Evolutionary conservation across 148 eudicot genomes (phyloP).

Genomic region (Rhododendron henanense): DNA sequence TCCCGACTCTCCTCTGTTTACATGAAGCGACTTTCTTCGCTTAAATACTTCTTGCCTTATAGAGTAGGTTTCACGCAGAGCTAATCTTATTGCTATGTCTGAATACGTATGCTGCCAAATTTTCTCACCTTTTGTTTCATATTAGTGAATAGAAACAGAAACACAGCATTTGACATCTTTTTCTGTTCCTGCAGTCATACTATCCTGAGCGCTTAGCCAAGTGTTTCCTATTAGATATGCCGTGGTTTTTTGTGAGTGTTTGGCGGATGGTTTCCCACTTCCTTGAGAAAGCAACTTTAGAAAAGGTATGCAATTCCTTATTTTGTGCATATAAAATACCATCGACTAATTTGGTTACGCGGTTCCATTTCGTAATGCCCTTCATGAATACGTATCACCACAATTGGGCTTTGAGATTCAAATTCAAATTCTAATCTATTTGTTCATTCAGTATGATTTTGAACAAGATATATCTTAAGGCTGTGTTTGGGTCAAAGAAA

Average conservation of each 20-base stretch:
- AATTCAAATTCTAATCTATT: neutral
- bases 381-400: neutral
- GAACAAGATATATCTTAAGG: neutral
- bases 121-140: neutral
- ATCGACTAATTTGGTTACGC: neutral
- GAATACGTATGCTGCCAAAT: neutral
- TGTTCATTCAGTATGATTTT: neutral
- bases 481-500: neutral
- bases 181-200: constrained; percentile 33
- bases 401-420: neutral
- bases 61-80: neutral
- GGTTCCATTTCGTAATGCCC: neutral
- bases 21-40: neutral
- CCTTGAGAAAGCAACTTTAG: constrained; percentile 54
- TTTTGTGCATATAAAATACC: neutral
- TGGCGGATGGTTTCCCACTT: constrained; percentile 49
- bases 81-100: neutral
- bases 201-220: constrained; percentile 55
- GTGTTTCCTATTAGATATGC: constrained; percentile 44
- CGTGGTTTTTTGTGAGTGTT: constrained; percentile 43
- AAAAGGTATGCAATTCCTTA: constrained; percentile 33
- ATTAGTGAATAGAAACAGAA: neutral
- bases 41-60: neutral
- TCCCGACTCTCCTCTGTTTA: neutral
- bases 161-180: neutral